Conservation (phyloP, 305 asterid species). For the Euphrasia arctica region DNA sequence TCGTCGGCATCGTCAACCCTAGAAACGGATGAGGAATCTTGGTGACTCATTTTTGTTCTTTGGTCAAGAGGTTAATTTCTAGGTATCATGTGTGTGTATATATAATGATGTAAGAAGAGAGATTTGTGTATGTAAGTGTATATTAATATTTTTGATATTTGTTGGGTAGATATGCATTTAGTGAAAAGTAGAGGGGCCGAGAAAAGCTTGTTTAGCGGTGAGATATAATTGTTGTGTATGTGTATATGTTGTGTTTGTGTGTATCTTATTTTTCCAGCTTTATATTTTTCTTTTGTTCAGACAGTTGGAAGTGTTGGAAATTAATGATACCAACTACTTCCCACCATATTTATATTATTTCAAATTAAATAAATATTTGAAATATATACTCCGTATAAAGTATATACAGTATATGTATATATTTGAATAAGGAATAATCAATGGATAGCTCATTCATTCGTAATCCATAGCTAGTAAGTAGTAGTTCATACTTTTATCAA, state of each 20-base stretch:
- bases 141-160: neutral
- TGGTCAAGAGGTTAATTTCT: neutral
- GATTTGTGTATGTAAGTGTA: no score
- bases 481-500: no score
- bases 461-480: no score
- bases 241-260: neutral
- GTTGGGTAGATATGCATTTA: conserved; percentile 29
- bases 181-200: conserved; percentile 10
- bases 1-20: conserved; percentile 11
- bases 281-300: neutral
- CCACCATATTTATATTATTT: neutral
- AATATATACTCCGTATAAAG: no score
- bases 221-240: neutral
- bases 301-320: conserved; percentile 23
- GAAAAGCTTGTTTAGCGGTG: conserved; percentile 34
- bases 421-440: no score
- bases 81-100: neutral
- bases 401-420: no score
- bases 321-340: conserved; percentile 41
- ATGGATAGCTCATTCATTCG: no score
- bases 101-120: neutral
- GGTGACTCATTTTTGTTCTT: conserved; percentile 5
- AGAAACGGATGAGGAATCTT: neutral
- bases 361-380: no score
- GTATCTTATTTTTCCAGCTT: conserved; percentile 16